Conservation (phyloP, 371 early-diverging fungal genomes). For the Actinomortierella wolfii region DNA sequence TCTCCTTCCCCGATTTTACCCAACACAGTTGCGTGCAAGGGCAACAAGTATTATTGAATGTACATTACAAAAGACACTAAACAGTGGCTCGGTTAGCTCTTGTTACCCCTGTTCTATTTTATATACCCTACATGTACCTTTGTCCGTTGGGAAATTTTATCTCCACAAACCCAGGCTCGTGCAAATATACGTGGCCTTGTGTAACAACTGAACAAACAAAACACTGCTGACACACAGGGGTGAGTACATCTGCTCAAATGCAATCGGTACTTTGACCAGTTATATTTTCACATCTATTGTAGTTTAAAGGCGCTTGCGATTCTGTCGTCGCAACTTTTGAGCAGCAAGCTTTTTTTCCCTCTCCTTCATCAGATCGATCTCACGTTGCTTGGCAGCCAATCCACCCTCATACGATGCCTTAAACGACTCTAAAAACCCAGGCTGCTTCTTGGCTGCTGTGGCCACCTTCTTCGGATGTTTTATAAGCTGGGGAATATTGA, state of each 20-base stretch:
- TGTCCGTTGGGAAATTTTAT: too few relatives aligned
- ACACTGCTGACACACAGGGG: background rate
- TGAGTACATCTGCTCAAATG: too few relatives aligned
- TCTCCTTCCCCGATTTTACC: too few relatives aligned
- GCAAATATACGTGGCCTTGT: too few relatives aligned
- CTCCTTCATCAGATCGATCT: conserved; percentile 20
- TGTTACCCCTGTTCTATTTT: too few relatives aligned
- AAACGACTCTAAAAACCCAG: conserved; percentile 46
- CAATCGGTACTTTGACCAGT: too few relatives aligned
- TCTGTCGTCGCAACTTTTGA: conserved; percentile 42
- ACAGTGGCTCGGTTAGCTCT: too few relatives aligned
- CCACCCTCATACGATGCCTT: conserved; percentile 41
- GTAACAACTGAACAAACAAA: background rate
- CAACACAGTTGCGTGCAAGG: too few relatives aligned
- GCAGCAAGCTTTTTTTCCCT: conserved; percentile 33
- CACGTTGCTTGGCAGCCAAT: conserved; percentile 35
- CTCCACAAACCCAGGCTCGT: too few relatives aligned
- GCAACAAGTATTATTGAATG: too few relatives aligned
- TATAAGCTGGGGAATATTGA: conserved; percentile 61
- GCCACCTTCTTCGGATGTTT: conserved; percentile 44
- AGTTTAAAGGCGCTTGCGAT: conserved; percentile 35
- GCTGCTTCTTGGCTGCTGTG: conserved; percentile 18
- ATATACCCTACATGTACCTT: too few relatives aligned
- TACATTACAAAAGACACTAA: too few relatives aligned
- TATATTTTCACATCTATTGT: background rate